phyloP scores from a whole-genome alignment of 1,284 basidiomycete genomes.

The Sutorius eximius region DNA sequence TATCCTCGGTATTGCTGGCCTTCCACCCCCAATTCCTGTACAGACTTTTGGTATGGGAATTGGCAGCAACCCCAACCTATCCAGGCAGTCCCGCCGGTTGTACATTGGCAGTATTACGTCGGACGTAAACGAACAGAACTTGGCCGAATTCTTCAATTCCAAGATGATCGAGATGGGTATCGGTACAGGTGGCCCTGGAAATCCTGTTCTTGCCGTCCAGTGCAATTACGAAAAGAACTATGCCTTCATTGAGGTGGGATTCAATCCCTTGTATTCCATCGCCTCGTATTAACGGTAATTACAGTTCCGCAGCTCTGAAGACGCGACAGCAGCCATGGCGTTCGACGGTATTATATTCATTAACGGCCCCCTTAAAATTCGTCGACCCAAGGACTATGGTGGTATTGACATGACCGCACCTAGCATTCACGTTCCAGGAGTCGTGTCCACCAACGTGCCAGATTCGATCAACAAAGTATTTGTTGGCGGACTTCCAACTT shows the following conservation, averaged over 20 bases:
- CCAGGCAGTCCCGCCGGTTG: slow-evolving; percentile 89
- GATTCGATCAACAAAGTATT: slow-evolving; percentile 99
- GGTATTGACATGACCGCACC: slow-evolving; percentile 63
- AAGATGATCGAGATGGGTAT: slow-evolving; percentile 94
- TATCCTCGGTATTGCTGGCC: slow-evolving; percentile 73
- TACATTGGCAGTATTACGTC: slow-evolving; percentile 96
- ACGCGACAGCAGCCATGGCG: slow-evolving; percentile 94
- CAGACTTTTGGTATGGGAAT: slow-evolving; percentile 82
- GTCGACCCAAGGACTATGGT: slow-evolving; percentile 95
- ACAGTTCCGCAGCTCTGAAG: slow-evolving; percentile 95
- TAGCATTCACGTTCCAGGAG: slow-evolving; percentile 84
- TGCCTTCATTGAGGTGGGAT: slow-evolving; percentile 88
- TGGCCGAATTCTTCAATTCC: slow-evolving; percentile 91
- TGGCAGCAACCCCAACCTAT: slow-evolving; percentile 79
- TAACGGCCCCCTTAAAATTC: slow-evolving; percentile 89
- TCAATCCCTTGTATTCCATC: not conserved
- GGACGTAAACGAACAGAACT: slow-evolving; percentile 86
- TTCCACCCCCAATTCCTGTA: slow-evolving; percentile 80
- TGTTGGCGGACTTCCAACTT: slow-evolving; percentile 92
- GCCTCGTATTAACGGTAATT: slow-evolving; percentile 9
- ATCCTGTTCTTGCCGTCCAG: slow-evolving; percentile 89
- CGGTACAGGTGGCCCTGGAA: slow-evolving; percentile 79
- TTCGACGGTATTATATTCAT: slow-evolving; percentile 97
- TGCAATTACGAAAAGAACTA: slow-evolving; percentile 98
- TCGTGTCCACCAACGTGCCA: slow-evolving; percentile 94